A percentile compares a stretch with the other conserved stretches of the same genome.
Evolutionary conservation across 2,329 filamentous ascomycete genomes (phyloP).

Genomic region (Nannizzia gypsea): DNA sequence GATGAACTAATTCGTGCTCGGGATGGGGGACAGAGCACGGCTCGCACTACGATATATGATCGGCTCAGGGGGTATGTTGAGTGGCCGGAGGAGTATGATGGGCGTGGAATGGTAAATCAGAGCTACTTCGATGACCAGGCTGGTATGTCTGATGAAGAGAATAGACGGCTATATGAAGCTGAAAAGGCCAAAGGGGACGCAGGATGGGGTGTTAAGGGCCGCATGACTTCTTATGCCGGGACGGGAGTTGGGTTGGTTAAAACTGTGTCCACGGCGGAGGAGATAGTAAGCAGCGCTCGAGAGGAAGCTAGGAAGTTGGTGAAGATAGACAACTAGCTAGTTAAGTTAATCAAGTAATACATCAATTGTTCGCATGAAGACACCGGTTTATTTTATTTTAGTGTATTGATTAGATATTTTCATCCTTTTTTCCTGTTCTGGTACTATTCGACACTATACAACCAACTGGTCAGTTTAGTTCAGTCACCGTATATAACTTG

Average conservation of each 20-base stretch:
- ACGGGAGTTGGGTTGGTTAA: constrained; percentile 49
- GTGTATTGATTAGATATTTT: too few species aligned
- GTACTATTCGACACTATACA: too few species aligned
- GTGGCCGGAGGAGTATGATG: constrained; percentile 49
- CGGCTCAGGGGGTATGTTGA: constrained; percentile 42
- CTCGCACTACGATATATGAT: constrained; percentile 44
- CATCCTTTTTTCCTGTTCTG: too few species aligned
- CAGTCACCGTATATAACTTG: too few species aligned
- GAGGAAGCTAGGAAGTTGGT: constrained; percentile 18
- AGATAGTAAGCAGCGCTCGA: constrained; percentile 42
- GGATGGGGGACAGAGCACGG: constrained; percentile 43
- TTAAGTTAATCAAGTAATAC: too few species aligned
- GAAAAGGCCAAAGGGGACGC: constrained; percentile 40
- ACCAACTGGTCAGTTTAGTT: too few species aligned
- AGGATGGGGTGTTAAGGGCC: constrained; percentile 42
- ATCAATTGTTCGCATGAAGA: too few species aligned
- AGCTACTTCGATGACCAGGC: constrained; percentile 37
- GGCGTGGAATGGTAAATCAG: constrained; percentile 46
- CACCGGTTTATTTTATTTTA: too few species aligned
- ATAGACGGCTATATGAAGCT: constrained; percentile 33
- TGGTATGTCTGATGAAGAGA: constrained; percentile 31
- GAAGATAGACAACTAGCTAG: not conserved
- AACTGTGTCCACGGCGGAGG: constrained; percentile 37
- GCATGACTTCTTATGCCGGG: constrained; percentile 53
- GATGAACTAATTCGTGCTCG: constrained; percentile 37